phyloP scores from a whole-genome alignment of 352 stramenopile species.

The Phytophthora cryptogea region DNA sequence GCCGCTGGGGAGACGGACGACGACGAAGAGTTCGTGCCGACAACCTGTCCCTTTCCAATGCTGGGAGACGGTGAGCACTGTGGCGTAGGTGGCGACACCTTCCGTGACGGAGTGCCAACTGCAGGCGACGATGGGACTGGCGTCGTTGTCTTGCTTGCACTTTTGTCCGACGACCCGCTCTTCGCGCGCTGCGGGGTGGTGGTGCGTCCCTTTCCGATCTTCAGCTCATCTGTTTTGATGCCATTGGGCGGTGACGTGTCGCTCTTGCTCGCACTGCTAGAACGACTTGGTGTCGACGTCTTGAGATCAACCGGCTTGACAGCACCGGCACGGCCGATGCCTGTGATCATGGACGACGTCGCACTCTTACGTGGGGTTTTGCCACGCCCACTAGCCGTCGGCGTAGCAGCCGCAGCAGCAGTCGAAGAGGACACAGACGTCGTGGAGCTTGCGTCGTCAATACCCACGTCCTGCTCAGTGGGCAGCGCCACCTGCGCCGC shows the following conservation, averaged over 20 bases:
- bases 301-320: constrained; percentile 86
- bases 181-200: constrained; percentile 63
- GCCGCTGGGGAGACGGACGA: constrained; percentile 43
- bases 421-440: constrained; percentile 5
- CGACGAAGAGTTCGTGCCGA: constrained; percentile 35
- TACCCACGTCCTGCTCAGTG: constrained; percentile 70
- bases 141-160: constrained; percentile 29
- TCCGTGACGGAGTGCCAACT: constrained; percentile 32
- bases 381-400: constrained; percentile 17
- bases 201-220: constrained; percentile 48
- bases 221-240: constrained; percentile 48
- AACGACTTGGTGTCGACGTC: constrained; percentile 63
- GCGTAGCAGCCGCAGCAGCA: constrained; percentile 7
- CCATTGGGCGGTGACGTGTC: constrained; percentile 43
- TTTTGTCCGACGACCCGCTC: constrained; percentile 47
- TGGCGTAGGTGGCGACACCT: constrained; percentile 44
- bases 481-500: constrained; percentile 73
- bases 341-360: constrained; percentile 59
- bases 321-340: constrained; percentile 70
- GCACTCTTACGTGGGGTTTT: constrained; percentile 80
- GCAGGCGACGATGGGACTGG: constrained; percentile 40
- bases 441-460: constrained; percentile 49
- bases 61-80: constrained; percentile 44
- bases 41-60: constrained; percentile 26
- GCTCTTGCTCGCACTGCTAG: constrained; percentile 51